A percentile compares a stretch with the other conserved stretches of the same genome.
phyloP scores from a whole-genome alignment of 495 filamentous ascomycete genomes.

The Penicillium canariense region DNA sequence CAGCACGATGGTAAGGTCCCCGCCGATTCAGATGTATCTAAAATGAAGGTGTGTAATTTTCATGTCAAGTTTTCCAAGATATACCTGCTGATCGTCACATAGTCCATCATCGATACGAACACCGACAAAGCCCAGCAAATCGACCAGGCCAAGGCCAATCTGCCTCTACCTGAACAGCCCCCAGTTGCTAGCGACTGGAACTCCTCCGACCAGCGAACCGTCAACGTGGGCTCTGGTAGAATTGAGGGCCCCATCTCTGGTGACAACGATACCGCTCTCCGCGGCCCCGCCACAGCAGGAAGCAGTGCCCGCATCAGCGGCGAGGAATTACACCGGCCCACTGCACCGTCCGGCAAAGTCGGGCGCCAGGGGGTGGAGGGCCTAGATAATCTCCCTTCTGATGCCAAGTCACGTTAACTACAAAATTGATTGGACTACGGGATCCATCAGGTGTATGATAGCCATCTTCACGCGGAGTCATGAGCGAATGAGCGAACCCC shows the following conservation, averaged over 20 bases:
- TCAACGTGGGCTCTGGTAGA: slow-evolving; percentile 66
- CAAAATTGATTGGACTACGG: slow-evolving; percentile 10
- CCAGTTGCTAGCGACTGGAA: slow-evolving; percentile 74
- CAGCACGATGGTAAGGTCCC: slow-evolving; percentile 42
- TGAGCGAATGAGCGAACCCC: slow-evolving; percentile 9
- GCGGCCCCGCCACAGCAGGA: slow-evolving; percentile 60
- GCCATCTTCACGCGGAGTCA: slow-evolving; percentile 5
- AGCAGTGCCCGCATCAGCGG: slow-evolving; percentile 55
- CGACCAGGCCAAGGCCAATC: slow-evolving; percentile 62
- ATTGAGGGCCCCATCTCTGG: slow-evolving; percentile 53
- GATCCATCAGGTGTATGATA: slow-evolving; percentile 22
- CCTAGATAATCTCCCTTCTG: slow-evolving; percentile 48
- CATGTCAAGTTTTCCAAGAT: neutral
- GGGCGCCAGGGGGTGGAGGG: slow-evolving; percentile 56
- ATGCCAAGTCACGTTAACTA: slow-evolving; percentile 43
- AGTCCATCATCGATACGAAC: slow-evolving; percentile 50
- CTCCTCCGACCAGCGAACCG: slow-evolving; percentile 61
- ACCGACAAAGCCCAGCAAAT: slow-evolving; percentile 61
- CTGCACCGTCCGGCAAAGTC: slow-evolving; percentile 39
- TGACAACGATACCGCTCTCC: slow-evolving; percentile 53
- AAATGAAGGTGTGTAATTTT: slow-evolving; percentile 39
- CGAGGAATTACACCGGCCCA: slow-evolving; percentile 37
- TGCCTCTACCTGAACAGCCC: slow-evolving; percentile 76
- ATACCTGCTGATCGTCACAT: neutral
- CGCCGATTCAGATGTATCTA: slow-evolving; percentile 46